phyloP scores from a whole-genome alignment of 257 asterid species.

The Solanum dulcamara region DNA sequence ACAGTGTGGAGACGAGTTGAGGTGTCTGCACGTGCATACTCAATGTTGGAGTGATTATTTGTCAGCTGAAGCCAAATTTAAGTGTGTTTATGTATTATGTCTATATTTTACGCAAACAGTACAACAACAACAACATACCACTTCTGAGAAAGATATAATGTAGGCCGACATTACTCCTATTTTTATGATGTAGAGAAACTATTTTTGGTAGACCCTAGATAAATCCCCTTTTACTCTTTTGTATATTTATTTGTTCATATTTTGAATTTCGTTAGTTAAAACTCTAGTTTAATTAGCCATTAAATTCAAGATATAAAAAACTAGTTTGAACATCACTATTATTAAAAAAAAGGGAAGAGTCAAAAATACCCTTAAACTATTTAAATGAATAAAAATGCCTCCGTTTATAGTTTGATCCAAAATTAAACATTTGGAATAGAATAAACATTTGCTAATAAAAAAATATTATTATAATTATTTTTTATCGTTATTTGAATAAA shows the following conservation, averaged over 20 bases:
- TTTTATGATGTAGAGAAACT: no score
- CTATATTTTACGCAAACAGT: neutral
- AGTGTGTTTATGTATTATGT: neutral
- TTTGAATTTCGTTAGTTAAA: neutral
- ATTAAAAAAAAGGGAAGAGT: neutral
- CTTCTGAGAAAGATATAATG: neutral
- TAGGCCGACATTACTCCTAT: rapidly evolving
- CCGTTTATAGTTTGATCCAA: no score
- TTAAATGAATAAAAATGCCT: no score
- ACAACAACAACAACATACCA: neutral
- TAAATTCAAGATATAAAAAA: neutral
- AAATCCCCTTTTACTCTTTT: neutral
- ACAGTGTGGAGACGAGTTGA: neutral
- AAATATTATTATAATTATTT: no score
- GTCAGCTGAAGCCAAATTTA: no score
- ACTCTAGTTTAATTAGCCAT: rapidly evolving
- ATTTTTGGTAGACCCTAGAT: no score
- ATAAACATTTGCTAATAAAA: no score
- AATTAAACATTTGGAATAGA: no score
- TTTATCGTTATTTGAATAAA: no score
- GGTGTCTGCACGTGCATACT: neutral
- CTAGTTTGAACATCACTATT: neutral
- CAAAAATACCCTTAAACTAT: no score
- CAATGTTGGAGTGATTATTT: no score
- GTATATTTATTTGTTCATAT: neutral